phyloP scores from a whole-genome alignment of 352 stramenopile species.

The Halophytophthora polymorphica region DNA sequence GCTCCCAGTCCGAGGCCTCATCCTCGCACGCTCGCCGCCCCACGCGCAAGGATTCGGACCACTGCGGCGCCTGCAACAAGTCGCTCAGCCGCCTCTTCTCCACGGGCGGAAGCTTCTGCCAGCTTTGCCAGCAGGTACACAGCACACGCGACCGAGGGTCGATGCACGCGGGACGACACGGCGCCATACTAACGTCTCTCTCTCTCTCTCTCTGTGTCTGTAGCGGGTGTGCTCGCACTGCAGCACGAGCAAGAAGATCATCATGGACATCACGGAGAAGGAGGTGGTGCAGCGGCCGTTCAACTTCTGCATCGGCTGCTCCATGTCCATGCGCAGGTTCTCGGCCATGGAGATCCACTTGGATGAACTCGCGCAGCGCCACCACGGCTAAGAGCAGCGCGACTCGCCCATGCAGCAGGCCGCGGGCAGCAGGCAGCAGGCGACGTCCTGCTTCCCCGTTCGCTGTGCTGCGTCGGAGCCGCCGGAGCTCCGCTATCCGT shows the following conservation, averaged over 20 bases:
- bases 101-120: slow-evolving; percentile 4
- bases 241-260: slow-evolving; percentile 22
- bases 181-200: too few species aligned
- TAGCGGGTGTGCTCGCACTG: slow-evolving; percentile 26
- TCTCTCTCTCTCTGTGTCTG: slow-evolving; percentile 14
- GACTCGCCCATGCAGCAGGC: background rate
- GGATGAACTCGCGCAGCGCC: slow-evolving; percentile 26
- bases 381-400: background rate
- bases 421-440: background rate
- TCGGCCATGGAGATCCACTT: slow-evolving; percentile 24
- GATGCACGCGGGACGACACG: too few species aligned
- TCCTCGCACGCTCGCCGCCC: background rate
- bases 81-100: slow-evolving; percentile 3
- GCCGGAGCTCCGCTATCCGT: too few species aligned
- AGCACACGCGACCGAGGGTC: slow-evolving; percentile 1
- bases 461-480: too few species aligned
- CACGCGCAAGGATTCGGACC: too few species aligned
- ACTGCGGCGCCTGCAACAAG: slow-evolving; percentile 3
- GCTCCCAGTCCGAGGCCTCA: slow-evolving; percentile 18
- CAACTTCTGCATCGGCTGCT: slow-evolving; percentile 39
- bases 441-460: too few species aligned
- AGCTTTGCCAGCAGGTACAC: slow-evolving; percentile 6
- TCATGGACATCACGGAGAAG: slow-evolving; percentile 12
- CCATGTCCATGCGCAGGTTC: slow-evolving; percentile 25
- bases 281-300: slow-evolving; percentile 20